A percentile compares a stretch with the other conserved stretches of the same genome.
These are phyloP conservation scores for Talaromyces piceae DNA, from an alignment of 2,329 filamentous ascomycete species.

Conservation along the genomic window DNA sequence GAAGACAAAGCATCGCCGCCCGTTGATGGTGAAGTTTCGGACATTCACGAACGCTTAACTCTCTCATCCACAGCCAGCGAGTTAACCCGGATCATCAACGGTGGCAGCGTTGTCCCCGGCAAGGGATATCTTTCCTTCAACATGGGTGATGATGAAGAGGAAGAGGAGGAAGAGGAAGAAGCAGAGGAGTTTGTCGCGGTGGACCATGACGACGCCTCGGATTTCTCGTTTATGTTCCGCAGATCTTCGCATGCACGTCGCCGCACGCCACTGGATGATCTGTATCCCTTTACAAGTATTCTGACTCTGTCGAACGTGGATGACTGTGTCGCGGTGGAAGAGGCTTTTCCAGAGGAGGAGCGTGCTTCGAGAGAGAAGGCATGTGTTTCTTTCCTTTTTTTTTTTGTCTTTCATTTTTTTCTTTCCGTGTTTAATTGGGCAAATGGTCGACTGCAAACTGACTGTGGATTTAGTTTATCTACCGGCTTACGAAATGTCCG, in stretches of 20 bases:
- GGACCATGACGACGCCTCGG: slow-evolving; percentile 34
- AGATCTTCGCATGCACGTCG: slow-evolving; percentile 28
- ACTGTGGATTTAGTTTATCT: slow-evolving; percentile 30
- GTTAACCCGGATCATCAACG: slow-evolving; percentile 11
- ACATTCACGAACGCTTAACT: slow-evolving; percentile 6
- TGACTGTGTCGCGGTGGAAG: slow-evolving; percentile 51
- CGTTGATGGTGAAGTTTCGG: slow-evolving; percentile 5
- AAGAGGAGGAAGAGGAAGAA: slow-evolving; percentile 21
- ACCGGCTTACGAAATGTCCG: slow-evolving; percentile 66
- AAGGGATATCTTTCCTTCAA: slow-evolving; percentile 11
- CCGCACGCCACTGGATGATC: slow-evolving; percentile 44
- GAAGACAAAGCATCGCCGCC: slow-evolving; percentile 10
- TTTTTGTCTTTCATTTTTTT: no score
- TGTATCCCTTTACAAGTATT: slow-evolving; percentile 67
- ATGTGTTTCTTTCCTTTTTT: slow-evolving; percentile 18
- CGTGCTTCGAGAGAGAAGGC: slow-evolving; percentile 55
- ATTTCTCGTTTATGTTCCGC: slow-evolving; percentile 36
- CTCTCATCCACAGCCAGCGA: slow-evolving; percentile 9
- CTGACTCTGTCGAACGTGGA: slow-evolving; percentile 51
- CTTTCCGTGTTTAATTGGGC: no score
- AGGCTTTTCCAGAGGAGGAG: slow-evolving; percentile 53
- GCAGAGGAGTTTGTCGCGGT: slow-evolving; percentile 36
- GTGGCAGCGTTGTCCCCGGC: slow-evolving; percentile 8
- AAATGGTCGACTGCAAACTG: no score
- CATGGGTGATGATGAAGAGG: slow-evolving; percentile 17